Evolutionary conservation across 2,329 filamentous ascomycete species (phyloP).

Genomic region (Cercospora citrullina): DNA sequence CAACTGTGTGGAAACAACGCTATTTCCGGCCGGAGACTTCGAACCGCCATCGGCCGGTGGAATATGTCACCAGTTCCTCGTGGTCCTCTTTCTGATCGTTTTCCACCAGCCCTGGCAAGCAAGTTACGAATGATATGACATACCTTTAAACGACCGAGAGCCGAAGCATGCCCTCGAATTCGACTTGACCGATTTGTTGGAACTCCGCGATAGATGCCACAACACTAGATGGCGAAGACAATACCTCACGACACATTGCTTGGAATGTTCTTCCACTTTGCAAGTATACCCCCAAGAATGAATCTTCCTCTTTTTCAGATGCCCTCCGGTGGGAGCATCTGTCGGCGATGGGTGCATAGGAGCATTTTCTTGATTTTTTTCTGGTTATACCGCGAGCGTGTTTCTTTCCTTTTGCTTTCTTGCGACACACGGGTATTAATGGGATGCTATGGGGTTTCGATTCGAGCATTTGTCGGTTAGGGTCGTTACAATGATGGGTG

Average conservation of each 20-base stretch:
- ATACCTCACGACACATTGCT: slow-evolving; percentile 1
- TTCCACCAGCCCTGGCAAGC: background rate
- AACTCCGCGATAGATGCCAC: background rate
- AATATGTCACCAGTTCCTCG: background rate
- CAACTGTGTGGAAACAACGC: background rate
- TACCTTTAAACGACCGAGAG: background rate
- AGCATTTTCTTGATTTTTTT: background rate
- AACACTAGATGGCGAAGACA: background rate
- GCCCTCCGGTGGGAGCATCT: background rate
- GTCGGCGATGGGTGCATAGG: background rate
- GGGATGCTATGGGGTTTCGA: background rate
- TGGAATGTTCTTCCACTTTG: background rate
- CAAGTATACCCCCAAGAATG: slow-evolving; percentile 2
- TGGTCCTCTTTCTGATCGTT: background rate
- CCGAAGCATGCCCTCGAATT: background rate
- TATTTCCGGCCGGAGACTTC: background rate
- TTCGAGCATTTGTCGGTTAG: background rate
- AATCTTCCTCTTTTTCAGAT: background rate
- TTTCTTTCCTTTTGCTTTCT: background rate
- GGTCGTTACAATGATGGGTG: background rate
- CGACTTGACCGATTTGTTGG: background rate
- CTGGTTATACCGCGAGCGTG: background rate
- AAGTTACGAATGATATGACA: slow-evolving; percentile 11
- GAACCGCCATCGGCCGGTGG: background rate
- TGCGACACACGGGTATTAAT: slow-evolving; percentile 1